phyloP scores from a whole-genome alignment of 257 asterid genomes.

The Pogostemon cablin region DNA sequence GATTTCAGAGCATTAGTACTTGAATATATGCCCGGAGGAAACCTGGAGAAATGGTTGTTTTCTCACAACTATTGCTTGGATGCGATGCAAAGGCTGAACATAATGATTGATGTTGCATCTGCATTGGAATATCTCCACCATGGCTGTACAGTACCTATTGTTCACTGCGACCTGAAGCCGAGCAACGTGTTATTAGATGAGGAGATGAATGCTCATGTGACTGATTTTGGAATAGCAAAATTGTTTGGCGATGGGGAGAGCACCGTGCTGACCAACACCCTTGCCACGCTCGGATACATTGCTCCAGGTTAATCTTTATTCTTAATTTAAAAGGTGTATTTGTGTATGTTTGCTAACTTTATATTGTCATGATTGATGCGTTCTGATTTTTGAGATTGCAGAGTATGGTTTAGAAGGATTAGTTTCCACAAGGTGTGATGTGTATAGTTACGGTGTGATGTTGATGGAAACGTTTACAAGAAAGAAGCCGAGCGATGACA shows the following conservation, averaged over 20 bases:
- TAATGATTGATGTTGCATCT: constrained; percentile 36
- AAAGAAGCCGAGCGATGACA: constrained; percentile 32
- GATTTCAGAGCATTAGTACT: constrained; percentile 45
- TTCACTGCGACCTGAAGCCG: constrained; percentile 35
- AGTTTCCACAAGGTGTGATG: constrained; percentile 36
- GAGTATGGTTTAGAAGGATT: constrained; percentile 29
- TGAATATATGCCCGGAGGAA: constrained; percentile 43
- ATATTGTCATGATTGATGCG: not conserved
- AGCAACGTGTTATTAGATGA: constrained; percentile 19
- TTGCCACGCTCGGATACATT: constrained; percentile 30
- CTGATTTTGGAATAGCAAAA: constrained; percentile 32
- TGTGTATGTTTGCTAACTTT: no score
- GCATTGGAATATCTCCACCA: constrained; percentile 33
- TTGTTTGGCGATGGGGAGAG: constrained; percentile 22
- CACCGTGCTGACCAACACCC: constrained; percentile 10
- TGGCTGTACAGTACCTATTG: constrained; percentile 20
- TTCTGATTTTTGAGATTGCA: not conserved
- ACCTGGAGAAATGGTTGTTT: constrained; percentile 41
- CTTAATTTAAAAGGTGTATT: not conserved
- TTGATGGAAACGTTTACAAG: constrained; percentile 38
- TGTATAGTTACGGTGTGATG: constrained; percentile 36
- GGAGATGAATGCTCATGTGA: constrained; percentile 28
- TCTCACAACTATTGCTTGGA: constrained; percentile 18
- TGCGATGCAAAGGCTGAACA: constrained; percentile 21
- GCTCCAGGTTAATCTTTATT: constrained; percentile 20